phyloP scores from a whole-genome alignment of 768 basidiomycete genomes.

The Tulasnella sp. region DNA sequence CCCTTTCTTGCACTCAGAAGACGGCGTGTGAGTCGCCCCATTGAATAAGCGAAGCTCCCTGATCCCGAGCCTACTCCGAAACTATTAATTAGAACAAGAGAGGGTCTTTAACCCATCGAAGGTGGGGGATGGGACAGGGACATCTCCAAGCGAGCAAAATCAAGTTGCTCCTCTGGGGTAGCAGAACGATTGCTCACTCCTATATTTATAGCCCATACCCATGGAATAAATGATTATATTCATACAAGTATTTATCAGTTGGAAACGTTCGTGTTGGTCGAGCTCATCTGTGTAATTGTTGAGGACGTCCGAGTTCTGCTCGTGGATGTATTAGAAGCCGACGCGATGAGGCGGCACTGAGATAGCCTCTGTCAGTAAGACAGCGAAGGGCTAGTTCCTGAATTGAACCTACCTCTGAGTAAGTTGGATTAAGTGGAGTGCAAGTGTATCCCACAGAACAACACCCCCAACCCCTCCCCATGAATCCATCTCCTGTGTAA shows the following conservation, averaged over 20 bases:
- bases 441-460: slow-evolving; percentile 4
- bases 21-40: background rate
- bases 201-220: too few species aligned
- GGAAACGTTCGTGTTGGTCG: background rate
- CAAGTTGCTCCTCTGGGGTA: background rate
- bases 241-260: background rate
- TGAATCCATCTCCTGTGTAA: background rate
- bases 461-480: background rate
- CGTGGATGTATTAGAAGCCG: background rate
- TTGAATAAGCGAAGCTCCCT: background rate
- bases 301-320: background rate
- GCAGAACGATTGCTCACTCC: too few species aligned
- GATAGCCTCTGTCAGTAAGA: background rate
- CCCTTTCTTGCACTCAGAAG: background rate
- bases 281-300: background rate
- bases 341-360: background rate
- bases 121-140: background rate
- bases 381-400: background rate
- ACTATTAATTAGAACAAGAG: background rate
- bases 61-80: background rate
- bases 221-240: background rate
- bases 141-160: background rate
- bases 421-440: background rate
- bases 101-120: background rate
- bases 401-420: background rate